Base-by-base conservation (phyloP, 345 rosid genomes). In the Punica granatum region DNA sequence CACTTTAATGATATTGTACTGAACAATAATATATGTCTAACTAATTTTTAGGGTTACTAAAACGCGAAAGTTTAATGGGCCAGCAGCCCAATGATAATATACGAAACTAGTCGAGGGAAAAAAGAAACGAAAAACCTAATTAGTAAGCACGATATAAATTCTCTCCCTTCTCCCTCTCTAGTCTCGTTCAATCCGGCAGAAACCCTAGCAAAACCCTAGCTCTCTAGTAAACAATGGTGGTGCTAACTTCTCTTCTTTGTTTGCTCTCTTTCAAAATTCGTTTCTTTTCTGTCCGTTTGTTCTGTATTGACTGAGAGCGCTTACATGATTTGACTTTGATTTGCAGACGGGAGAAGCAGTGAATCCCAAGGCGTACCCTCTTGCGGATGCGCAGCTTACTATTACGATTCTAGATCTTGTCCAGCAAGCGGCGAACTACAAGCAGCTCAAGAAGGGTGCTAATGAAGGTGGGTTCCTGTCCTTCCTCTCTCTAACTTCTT, bases 371-470 rank as follows among this genome's bases (percentile, higher is more conserved):
- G 97, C 96, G 1, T 89, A 91, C 71, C 99, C 99, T 0, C 84
- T 94, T 4, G 96, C 97, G 0, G 91, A 88, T 76, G 75, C 92
- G 11, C 88, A 91, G 80, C 77, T 94, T 37, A 53, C 88, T 0
- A 85, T 87, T 25, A 89, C 97, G 11, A 94, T 94, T 35, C 77
- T 91, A 23, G 97, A 94, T 80, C 95, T 94, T 21, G 86, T 94
- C 70, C 96, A 91, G 66, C 97, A 94, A 81, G 99, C 97, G 39
- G 87, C 95, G 63, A 88, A 91, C 71, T 89, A 91, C 91, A 91
- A 89, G 86, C 99, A 94, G 76, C 99, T 94, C 70, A 94, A 94
- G 69, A 93, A 94, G 82, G 97, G 98, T 7, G 98, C 97, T 28
- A 94, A 94, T 69, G 99, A 94, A 89, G 98, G 96, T 85, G 36